Conservation (phyloP, 495 filamentous ascomycete genomes). For the Aspergillus egyptiacus region DNA sequence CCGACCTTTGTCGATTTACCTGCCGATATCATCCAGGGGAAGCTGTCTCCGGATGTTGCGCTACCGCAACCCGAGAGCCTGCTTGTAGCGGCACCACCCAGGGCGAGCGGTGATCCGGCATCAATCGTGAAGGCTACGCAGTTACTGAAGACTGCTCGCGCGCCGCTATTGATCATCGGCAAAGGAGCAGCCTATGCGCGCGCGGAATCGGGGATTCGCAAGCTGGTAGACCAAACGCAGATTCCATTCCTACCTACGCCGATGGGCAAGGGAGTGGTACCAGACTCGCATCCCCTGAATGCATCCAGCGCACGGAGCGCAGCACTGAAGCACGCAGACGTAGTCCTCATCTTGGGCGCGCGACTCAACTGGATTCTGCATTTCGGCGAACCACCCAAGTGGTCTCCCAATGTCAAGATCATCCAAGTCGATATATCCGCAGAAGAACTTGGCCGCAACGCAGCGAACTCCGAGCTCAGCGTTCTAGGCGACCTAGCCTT, state of each 20-base stretch:
- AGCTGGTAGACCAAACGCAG: slow-evolving; percentile 44
- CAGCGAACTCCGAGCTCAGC: slow-evolving; percentile 40
- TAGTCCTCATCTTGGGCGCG: slow-evolving; percentile 55
- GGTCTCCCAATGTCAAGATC: slow-evolving; percentile 46
- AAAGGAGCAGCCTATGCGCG: slow-evolving; percentile 58
- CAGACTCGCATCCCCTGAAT: slow-evolving; percentile 53
- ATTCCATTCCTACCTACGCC: slow-evolving; percentile 59
- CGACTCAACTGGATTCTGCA: slow-evolving; percentile 62
- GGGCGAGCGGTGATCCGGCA: slow-evolving; percentile 35
- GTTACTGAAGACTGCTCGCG: slow-evolving; percentile 44
- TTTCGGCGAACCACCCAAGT: slow-evolving; percentile 55
- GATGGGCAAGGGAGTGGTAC: slow-evolving; percentile 59
- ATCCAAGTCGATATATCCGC: slow-evolving; percentile 56
- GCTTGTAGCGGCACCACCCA: slow-evolving; percentile 36
- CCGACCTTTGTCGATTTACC: slow-evolving; percentile 56
- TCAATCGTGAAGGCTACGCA: slow-evolving; percentile 41
- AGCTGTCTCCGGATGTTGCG: slow-evolving; percentile 11
- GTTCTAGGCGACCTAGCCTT: slow-evolving; percentile 50
- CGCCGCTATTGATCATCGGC: slow-evolving; percentile 54
- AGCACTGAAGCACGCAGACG: slow-evolving; percentile 52
- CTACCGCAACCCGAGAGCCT: slow-evolving; percentile 17
- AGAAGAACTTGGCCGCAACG: slow-evolving; percentile 51
- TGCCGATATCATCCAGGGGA: slow-evolving; percentile 54
- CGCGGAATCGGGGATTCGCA: slow-evolving; percentile 43
- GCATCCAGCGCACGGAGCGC: slow-evolving; percentile 51